A percentile compares a stretch with the other conserved stretches of the same genome.
Evolutionary conservation across 2,329 filamentous ascomycete genomes (phyloP).

Genomic region (Apiospora pterosperma): DNA sequence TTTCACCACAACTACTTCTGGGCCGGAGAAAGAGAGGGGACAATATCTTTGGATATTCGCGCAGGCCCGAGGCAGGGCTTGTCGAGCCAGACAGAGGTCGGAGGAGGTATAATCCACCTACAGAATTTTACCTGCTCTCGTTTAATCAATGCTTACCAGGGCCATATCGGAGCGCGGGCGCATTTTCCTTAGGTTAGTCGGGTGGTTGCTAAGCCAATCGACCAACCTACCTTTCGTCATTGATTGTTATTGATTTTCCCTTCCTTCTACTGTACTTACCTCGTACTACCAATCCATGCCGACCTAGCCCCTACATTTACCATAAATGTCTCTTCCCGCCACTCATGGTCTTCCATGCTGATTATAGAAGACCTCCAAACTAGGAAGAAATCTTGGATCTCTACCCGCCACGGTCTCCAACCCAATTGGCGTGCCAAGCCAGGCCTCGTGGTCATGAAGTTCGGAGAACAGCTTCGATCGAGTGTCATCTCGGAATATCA

Average conservation of each 20-base stretch:
- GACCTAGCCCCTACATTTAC: not conserved
- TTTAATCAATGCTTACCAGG: not conserved
- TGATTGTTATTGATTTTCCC: not conserved
- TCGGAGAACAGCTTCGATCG: conserved; percentile 93
- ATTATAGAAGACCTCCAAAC: conserved; percentile 39
- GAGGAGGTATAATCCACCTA: not conserved
- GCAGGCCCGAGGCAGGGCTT: not conserved
- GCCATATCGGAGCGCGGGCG: not conserved
- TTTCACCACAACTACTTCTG: not conserved
- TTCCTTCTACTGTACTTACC: not conserved
- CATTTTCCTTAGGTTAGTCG: not conserved
- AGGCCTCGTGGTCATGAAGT: conserved; percentile 67
- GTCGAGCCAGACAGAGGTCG: not conserved
- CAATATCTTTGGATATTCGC: not conserved
- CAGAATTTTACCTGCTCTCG: not conserved
- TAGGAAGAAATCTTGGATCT: conserved; percentile 17
- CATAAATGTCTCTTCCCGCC: not conserved
- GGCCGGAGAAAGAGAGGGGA: not conserved
- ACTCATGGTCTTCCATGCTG: conserved; percentile 36
- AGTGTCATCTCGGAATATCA: conserved; percentile 96
- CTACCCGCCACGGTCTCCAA: conserved; percentile 11
- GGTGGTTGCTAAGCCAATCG: not conserved
- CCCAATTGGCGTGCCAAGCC: conserved; percentile 33
- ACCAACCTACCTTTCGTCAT: not conserved
- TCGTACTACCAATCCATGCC: not conserved